Evolutionary conservation across 129 eudicot genomes (phyloP), one percentile per base, ranked within the genome.

Genomic region (Flaveria ramosissima): DNA sequence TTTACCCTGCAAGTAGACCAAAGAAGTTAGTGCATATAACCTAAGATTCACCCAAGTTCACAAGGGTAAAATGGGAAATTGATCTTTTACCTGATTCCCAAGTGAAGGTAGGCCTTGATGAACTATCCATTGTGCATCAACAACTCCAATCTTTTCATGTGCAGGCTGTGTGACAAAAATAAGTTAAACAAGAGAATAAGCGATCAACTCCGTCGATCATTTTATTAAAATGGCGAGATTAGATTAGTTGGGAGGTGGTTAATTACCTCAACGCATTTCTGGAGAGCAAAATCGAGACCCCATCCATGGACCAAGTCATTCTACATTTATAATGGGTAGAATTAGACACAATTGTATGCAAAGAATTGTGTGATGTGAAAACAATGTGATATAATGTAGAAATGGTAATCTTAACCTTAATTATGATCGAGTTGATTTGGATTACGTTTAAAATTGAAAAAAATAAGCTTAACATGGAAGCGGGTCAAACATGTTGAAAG

Each of bases 271-370:
- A 84, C 97, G 60, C 98, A 93, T 77, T 82, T 87, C 55, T 73
- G 89, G 78, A 93, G 93, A 64, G 93, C 93, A 42, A 90, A 89
- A 80, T 93, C 98, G 5, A 93, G 92, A 70, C 98, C 98, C 98
- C 98, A 93, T 73, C 97, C 98, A 62, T 93, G 97, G 59, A 93
- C 79, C 89, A 93, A 84, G 69, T 91, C 98, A 78, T 93, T 93
- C 98, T 93, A 77, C 85, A 87, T 76, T 24, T 56, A 51, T 13
- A 26, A 57, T 5, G 57, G 20, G 6, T 56, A 66, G 53, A 45
- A 52, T 80, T 41, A 79, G 78, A 24, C 24, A 72, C n/a, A 2
- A 23, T 55, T 19, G 66, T 42, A 66, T 53, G 55, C n/a, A 26
- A 50, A 73, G 48, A 80, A 41, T 70, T 51, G 39, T 16, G 41